These are phyloP conservation scores for Lactifluus subvellereus DNA, from an alignment of 768 basidiomycete genomes.

Conservation along the genomic window DNA sequence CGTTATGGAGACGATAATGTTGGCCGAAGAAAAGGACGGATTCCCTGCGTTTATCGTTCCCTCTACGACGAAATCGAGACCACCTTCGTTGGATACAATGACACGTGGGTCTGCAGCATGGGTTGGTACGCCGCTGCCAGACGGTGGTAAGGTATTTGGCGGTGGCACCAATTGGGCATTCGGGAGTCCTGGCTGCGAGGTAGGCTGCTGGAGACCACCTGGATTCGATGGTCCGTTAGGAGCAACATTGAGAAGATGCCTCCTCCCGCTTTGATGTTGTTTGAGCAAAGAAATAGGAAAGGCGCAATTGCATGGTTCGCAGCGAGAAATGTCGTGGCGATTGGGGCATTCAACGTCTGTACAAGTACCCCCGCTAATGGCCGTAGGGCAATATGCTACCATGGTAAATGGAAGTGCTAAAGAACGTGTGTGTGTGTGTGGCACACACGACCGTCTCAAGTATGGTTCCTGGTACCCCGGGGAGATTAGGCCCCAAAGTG, in stretches of 20 bases:
- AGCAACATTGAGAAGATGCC: conserved; percentile 10
- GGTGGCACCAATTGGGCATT: neutral
- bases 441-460: neutral
- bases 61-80: conserved; percentile 2
- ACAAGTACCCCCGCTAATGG: conserved; percentile 22
- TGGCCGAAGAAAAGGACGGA: neutral
- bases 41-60: neutral
- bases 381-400: conserved; percentile 6
- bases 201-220: neutral
- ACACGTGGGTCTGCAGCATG: neutral
- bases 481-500: no score
- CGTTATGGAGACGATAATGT: neutral
- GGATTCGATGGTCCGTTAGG: neutral
- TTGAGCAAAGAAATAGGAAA: neutral
- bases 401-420: conserved; percentile 6
- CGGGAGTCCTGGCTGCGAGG: neutral
- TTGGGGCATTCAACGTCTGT: conserved; percentile 13
- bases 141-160: neutral
- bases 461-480: no score
- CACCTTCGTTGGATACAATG: conserved; percentile 2
- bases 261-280: conserved; percentile 2
- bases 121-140: neutral
- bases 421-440: neutral
- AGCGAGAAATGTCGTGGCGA: conserved; percentile 26
- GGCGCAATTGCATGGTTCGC: conserved; percentile 24